phyloP scores from a whole-genome alignment of 1,284 basidiomycete genomes.

The Puccinia coronata region DNA sequence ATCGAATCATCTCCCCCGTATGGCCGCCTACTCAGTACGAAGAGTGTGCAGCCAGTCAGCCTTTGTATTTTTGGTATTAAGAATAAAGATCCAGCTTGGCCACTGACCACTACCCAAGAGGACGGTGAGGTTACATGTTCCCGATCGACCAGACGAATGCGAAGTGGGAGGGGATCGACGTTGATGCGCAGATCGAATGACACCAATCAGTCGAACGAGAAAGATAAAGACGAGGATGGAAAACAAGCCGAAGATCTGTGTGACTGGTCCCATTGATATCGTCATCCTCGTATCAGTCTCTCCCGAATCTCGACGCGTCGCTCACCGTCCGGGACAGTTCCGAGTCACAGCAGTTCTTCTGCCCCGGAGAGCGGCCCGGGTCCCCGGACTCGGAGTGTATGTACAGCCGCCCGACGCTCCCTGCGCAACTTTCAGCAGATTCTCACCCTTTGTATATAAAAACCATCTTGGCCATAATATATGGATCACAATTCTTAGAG shows the following conservation, averaged over 20 bases:
- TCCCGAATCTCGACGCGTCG: too few relatives aligned
- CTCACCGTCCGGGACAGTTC: too few relatives aligned
- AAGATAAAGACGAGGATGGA: not conserved
- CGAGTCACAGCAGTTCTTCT: too few relatives aligned
- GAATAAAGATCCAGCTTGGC: not conserved
- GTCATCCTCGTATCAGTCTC: not conserved
- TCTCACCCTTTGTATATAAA: too few relatives aligned
- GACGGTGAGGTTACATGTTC: slow-evolving; percentile 8
- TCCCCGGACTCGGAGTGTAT: too few relatives aligned
- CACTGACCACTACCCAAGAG: slow-evolving; percentile 14
- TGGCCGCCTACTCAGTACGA: slow-evolving; percentile 73
- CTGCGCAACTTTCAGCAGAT: too few relatives aligned
- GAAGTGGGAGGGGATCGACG: not conserved
- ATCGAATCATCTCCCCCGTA: slow-evolving; percentile 79
- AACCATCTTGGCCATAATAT: too few relatives aligned
- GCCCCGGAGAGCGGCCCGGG: too few relatives aligned
- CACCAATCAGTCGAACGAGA: not conserved
- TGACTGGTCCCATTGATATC: not conserved
- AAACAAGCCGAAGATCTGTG: not conserved
- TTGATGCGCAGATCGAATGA: slow-evolving; percentile 11
- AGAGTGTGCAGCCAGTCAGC: not conserved
- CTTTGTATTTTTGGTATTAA: not conserved
- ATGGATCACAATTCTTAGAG: too few relatives aligned
- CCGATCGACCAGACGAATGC: not conserved
- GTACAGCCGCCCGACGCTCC: too few relatives aligned